Conservation (phyloP, 495 filamentous ascomycete genomes). For the Neurospora discreta region DNA sequence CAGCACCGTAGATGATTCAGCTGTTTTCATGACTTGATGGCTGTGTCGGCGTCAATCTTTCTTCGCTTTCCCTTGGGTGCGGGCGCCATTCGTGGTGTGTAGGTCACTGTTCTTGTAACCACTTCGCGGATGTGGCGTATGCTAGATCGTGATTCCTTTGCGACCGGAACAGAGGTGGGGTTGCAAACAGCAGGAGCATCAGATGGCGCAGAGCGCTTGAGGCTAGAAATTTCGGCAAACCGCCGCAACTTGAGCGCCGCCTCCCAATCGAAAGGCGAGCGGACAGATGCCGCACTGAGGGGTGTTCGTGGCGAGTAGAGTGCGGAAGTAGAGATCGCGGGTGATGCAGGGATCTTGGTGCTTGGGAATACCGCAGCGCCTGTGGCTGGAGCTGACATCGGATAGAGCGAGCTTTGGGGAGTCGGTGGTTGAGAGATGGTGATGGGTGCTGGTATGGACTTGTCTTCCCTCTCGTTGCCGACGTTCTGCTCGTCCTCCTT, state of each 20-base stretch:
- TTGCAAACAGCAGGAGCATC: neutral
- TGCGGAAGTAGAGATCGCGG: conserved; percentile 40
- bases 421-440: conserved; percentile 26
- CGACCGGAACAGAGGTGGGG: conserved; percentile 1
- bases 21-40: conserved; percentile 16
- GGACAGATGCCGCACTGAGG: conserved; percentile 42
- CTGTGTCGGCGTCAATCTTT: conserved; percentile 45
- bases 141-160: conserved; percentile 37
- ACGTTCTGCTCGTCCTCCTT: neutral
- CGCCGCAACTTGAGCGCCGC: conserved; percentile 42
- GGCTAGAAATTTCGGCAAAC: conserved; percentile 26
- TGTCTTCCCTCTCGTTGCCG: conserved; percentile 8
- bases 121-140: conserved; percentile 54
- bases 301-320: conserved; percentile 32
- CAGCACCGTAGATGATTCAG: conserved; percentile 10
- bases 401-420: conserved; percentile 32
- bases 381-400: conserved; percentile 48
- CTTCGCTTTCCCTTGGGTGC: conserved; percentile 68
- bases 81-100: conserved; percentile 55
- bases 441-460: conserved; percentile 17
- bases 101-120: conserved; percentile 66
- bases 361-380: conserved; percentile 35
- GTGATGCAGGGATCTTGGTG: conserved; percentile 50
- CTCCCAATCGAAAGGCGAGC: conserved; percentile 52
- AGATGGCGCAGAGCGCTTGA: conserved; percentile 12